Evolutionary conservation across 2,329 filamentous ascomycete genomes (phyloP).

Genomic region (Aspergillus candidus): DNA sequence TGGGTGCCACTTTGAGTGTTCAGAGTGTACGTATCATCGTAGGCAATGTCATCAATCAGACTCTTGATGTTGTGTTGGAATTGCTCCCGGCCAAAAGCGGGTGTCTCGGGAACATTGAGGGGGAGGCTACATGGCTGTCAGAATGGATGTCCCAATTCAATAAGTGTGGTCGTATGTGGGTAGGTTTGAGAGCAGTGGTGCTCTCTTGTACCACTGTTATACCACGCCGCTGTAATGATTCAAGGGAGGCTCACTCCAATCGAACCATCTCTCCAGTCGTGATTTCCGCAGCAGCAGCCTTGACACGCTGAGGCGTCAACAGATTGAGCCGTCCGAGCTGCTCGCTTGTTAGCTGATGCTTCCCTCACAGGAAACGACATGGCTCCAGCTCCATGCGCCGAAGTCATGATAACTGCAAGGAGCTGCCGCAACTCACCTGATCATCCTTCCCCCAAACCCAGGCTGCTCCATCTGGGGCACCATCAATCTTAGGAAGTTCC

Average conservation of each 20-base stretch:
- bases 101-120: conserved; percentile 46
- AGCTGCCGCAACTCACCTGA: conserved; percentile 29
- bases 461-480: conserved; percentile 50
- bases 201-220: neutral
- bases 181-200: neutral
- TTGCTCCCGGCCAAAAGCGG: conserved; percentile 47
- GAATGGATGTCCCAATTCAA: neutral
- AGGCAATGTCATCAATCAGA: conserved; percentile 30
- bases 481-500: conserved; percentile 47
- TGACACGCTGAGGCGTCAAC: conserved; percentile 50
- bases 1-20: conserved; percentile 48
- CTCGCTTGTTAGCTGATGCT: neutral
- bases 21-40: conserved; percentile 42
- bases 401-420: neutral
- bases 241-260: conserved; percentile 50
- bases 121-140: conserved; percentile 40
- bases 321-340: conserved; percentile 47
- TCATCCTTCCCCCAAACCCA: conserved; percentile 58
- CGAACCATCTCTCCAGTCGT: conserved; percentile 51
- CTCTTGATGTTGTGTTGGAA: conserved; percentile 53
- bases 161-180: too few relatives aligned
- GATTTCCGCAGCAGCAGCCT: conserved; percentile 49
- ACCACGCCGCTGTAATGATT: too few relatives aligned
- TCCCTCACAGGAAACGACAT: neutral
- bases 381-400: neutral